Evolutionary conservation across 1,284 basidiomycete genomes (phyloP), one percentile per base, ranked within the genome.

Genomic region (Wallemia hederae): DNA sequence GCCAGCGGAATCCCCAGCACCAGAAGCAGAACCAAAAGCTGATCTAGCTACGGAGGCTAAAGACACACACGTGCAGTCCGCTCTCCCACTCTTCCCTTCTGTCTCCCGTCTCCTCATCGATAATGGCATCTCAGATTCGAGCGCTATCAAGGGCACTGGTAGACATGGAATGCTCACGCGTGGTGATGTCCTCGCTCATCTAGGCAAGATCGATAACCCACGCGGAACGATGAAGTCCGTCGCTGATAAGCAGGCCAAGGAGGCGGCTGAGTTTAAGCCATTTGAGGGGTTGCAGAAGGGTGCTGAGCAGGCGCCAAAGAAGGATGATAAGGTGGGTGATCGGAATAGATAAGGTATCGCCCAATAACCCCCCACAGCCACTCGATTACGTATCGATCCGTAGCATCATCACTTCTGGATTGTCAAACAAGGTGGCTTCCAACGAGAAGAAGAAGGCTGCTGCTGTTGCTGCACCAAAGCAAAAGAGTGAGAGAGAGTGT

Each of bases 61-160:
- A 31, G 34, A 61, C n/a, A 49, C 39, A 5, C 64, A 66, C 34
- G 60, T 65, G 31, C 59, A 76, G 39, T 77, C 77, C 64, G 76
- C 77, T 2, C 75, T 77, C 5, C 80, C 83, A 39, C 70, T 85
- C 57, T 82, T 86, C 72, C 83, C 83, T 17, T 86, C 84, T 19
- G 83, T 86, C 1, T 72, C 80, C 49, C 80, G 84, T 59, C 73
- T 86, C 7, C 74, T 86, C 9, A 65, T 76, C 11, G 79, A 82
- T 65, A 70, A 82, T 66, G 72, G 72, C 60, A 72, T 85, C 62
- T 67, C 74, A 14, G 56, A 59, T 31, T 61, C 62, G 59, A 64
- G 65, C 25, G 68, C 69, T 60, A 69, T 75, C 64, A 74, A 74
- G 64, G 70, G 85, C 27, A 87, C 86, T 2, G 88, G 88, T 61